These are phyloP conservation scores for Hypomyces rosellus DNA, from an alignment of 2,329 filamentous ascomycete genomes.

Conservation along the genomic window DNA sequence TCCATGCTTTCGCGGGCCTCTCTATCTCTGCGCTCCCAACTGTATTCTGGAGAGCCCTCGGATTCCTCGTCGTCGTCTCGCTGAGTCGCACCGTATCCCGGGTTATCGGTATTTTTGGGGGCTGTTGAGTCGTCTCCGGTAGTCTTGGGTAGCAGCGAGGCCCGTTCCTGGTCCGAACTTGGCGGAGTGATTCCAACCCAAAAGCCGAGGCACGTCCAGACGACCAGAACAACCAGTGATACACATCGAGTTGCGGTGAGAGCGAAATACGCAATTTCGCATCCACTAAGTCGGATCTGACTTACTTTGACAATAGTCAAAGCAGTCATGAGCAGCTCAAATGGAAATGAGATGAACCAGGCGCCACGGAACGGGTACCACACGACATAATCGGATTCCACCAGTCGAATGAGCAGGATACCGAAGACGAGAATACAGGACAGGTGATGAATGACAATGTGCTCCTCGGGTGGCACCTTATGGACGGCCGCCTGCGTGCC, in stretches of 20 bases:
- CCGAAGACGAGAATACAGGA: conserved; percentile 60
- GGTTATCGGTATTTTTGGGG: conserved; percentile 16
- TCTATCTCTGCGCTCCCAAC: conserved; percentile 47
- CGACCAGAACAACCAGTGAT: conserved; percentile 26
- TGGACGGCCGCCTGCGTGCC: conserved; percentile 14
- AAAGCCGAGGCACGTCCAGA: conserved; percentile 16
- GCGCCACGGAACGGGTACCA: conserved; percentile 61
- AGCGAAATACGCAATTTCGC: conserved; percentile 20
- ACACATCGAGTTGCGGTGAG: conserved; percentile 15
- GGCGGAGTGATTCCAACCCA: conserved; percentile 20
- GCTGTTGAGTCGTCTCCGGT: conserved; percentile 4
- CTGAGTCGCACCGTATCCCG: conserved; percentile 38
- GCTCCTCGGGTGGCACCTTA: conserved; percentile 31
- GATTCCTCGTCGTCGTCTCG: conserved; percentile 30
- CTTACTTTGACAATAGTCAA: conserved; percentile 13
- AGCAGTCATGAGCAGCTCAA: conserved; percentile 45
- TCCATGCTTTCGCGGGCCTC: conserved; percentile 53
- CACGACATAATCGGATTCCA: conserved; percentile 42
- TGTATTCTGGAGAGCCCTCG: conserved; percentile 42
- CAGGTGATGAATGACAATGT: conserved; percentile 50
- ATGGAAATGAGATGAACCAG: conserved; percentile 51
- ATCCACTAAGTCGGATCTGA: conserved; percentile 9
- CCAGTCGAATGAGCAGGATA: conserved; percentile 50
- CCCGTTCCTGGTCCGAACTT: conserved; percentile 48
- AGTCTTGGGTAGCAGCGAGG: conserved; percentile 45